phyloP scores from a whole-genome alignment of 2,329 filamentous ascomycete species.

The Neocucurbitaria cava region DNA sequence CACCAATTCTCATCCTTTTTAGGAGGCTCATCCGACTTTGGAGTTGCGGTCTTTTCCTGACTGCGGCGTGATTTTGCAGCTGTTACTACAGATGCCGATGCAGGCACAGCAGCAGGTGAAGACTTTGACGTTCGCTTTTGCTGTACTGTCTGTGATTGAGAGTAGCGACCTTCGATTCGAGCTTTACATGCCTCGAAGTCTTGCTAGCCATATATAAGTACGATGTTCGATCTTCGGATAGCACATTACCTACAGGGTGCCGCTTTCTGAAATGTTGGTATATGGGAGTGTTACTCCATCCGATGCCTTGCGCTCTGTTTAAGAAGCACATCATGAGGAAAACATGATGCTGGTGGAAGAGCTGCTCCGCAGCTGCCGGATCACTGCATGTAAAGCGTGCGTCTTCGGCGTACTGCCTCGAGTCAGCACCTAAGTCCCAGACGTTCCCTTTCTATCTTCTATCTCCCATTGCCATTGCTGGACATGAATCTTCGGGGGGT shows the following conservation, averaged over 20 bases:
- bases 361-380: conserved; percentile 29
- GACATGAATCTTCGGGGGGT: neutral
- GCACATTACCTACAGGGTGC: conserved; percentile 41
- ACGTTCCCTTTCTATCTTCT: neutral
- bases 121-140: conserved; percentile 12
- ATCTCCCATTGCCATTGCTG: neutral
- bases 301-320: conserved; percentile 51
- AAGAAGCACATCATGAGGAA: conserved; percentile 57
- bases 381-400: conserved; percentile 35
- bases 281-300: conserved; percentile 54
- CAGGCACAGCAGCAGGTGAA: conserved; percentile 12
- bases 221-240: neutral
- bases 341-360: conserved; percentile 47
- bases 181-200: conserved; percentile 42
- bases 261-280: conserved; percentile 50
- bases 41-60: conserved; percentile 10
- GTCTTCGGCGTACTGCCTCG: conserved; percentile 45
- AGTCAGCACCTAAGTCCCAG: conserved; percentile 10
- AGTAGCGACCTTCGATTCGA: conserved; percentile 37
- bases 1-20: conserved; percentile 52
- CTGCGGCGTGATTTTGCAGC: conserved; percentile 4
- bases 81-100: conserved; percentile 5
- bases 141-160: conserved; percentile 19
- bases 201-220: conserved; percentile 26
- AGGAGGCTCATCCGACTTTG: conserved; percentile 24